Evolutionary conservation across 2,329 filamentous ascomycete species (phyloP), one percentile per base, ranked within the genome.

Genomic region (Pseudocercospora crystallina): DNA sequence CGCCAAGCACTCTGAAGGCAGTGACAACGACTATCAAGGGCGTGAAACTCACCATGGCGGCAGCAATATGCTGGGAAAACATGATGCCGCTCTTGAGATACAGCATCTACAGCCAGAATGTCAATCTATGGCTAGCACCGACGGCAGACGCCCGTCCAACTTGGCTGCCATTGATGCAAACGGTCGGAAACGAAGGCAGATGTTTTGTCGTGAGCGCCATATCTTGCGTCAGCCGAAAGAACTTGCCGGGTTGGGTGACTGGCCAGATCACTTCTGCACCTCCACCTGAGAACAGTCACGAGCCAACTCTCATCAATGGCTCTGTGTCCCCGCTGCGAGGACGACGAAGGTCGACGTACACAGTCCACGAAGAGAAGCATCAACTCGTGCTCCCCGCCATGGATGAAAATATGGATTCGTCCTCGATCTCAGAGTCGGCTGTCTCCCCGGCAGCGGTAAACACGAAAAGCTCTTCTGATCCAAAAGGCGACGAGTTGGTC

Each of bases 1-100:
- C 84, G 2, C 83, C 91, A 0, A 81, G 82, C 0, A 94, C 89
- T 3, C 79, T 96, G 26, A 82, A 83, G 56, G 91, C 90, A 3
- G 83, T 96, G 1, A 86, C 83, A 20, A 90, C 90, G 1, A 82
- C 77, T 17, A 90, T 96, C 67, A 85, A 86, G 54, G 90, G 89
- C 43, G 81, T 90, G 2, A 84, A 83, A 57, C 73, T 96, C 53
- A 92, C 89, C 49, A 80, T 96, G 53, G 91, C 86, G 0, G 84
- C 87, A 2, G 92, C 90, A 3, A 95, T 97, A 59, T 96, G 91
- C 76, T 96, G 91, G 91, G 91, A 97, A 70, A 96, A 89, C 69
- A 95, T 92, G 73, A 96, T 96, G 90, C 91, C 91, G 0, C 75
- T 96, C 13, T 76, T 96, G 7, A 82, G 92, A 13, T 87, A 95